Percentiles rank a stretch among this genome's conserved stretches.
Conservation (phyloP, 1,284 basidiomycete genomes). For the Apiotrichum gracile region DNA sequence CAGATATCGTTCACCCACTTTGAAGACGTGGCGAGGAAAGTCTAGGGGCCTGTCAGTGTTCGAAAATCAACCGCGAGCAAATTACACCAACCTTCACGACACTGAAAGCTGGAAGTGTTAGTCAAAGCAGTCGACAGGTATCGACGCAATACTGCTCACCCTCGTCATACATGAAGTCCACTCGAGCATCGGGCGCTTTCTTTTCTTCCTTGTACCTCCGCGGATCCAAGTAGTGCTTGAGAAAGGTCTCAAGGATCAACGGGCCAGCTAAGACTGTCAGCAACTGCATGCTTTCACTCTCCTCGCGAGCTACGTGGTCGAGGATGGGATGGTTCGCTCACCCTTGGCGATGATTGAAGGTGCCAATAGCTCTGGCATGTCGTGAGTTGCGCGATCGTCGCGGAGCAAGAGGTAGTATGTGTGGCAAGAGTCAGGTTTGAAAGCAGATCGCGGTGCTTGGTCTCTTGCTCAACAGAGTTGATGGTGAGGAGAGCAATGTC, state of each 20-base stretch:
- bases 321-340: constrained; percentile 5
- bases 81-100: constrained; percentile 61
- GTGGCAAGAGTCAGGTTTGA: too few species aligned
- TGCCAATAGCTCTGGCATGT: constrained; percentile 38
- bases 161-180: constrained; percentile 76
- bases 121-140: constrained; percentile 1
- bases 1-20: constrained; percentile 33
- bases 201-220: constrained; percentile 47
- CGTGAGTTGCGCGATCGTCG: not conserved
- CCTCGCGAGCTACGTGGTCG: too few species aligned
- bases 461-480: too few species aligned
- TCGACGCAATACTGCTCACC: constrained; percentile 28
- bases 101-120: constrained; percentile 55
- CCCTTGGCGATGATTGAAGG: constrained; percentile 33
- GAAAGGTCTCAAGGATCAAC: constrained; percentile 66
- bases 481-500: too few species aligned
- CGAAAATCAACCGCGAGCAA: not conserved
- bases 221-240: constrained; percentile 71
- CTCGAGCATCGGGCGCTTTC: constrained; percentile 53
- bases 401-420: too few species aligned
- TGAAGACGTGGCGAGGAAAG: constrained; percentile 57
- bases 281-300: too few species aligned
- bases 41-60: constrained; percentile 43
- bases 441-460: too few species aligned
- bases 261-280: constrained; percentile 52